Percentiles rank a stretch among this genome's conserved stretches.
phyloP scores from a whole-genome alignment of 192 early-diverging fungal genomes.

The Phlyctochytrium arcticum region DNA sequence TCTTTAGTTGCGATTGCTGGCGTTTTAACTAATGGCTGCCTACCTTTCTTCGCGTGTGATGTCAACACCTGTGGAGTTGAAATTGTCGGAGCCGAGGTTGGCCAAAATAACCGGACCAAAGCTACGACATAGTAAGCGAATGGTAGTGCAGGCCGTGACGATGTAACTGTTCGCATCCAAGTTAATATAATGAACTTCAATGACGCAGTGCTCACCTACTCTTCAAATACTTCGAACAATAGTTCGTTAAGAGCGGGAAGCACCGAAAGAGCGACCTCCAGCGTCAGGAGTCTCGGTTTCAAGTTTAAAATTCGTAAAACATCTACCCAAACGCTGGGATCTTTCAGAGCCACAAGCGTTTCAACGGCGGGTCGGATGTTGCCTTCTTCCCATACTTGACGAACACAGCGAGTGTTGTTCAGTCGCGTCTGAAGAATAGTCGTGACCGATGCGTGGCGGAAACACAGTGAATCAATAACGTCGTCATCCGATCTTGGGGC shows the following conservation, averaged over 20 bases:
- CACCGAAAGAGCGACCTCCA: conserved; percentile 38
- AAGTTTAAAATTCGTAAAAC: conserved; percentile 39
- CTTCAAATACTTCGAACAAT: conserved; percentile 52
- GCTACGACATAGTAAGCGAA: conserved; percentile 35
- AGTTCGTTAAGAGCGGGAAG: conserved; percentile 45
- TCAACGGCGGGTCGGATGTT: conserved; percentile 38
- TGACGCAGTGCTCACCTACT: conserved; percentile 29
- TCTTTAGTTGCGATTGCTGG: not conserved
- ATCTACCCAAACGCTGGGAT: conserved; percentile 39
- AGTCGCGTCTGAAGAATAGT: conserved; percentile 38
- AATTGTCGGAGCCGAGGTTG: conserved; percentile 8
- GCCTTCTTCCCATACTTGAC: conserved; percentile 40
- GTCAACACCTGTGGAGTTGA: conserved; percentile 34
- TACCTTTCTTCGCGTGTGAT: conserved; percentile 39
- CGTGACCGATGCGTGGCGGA: conserved; percentile 43
- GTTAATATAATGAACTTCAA: not conserved
- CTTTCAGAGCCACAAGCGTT: conserved; percentile 23
- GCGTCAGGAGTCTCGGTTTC: conserved; percentile 41
- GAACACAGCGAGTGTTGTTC: conserved; percentile 26
- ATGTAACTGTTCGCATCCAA: conserved; percentile 34
- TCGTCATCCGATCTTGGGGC: conserved; percentile 29
- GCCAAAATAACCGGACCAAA: conserved; percentile 38
- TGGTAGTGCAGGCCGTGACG: conserved; percentile 40
- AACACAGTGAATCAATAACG: conserved; percentile 31
- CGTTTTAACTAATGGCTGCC: not conserved